These are phyloP conservation scores for Capsicum rhomboideum DNA, from an alignment of 257 asterid genomes.

Conservation along the genomic window DNA sequence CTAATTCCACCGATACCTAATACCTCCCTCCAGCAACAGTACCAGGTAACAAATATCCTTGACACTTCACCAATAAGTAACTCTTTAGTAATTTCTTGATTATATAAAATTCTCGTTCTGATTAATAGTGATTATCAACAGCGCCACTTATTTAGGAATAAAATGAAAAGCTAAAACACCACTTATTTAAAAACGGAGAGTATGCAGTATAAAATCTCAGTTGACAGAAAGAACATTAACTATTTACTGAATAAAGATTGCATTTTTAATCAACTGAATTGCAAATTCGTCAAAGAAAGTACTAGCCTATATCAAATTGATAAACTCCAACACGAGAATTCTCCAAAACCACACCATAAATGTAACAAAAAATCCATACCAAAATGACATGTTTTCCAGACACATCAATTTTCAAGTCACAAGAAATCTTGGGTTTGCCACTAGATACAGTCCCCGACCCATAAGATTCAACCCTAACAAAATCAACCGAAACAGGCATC, in stretches of 20 bases:
- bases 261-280: neutral
- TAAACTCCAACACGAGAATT: neutral
- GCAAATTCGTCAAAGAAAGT: neutral
- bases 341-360: neutral
- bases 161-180: too few species aligned
- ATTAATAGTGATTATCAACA: too few species aligned
- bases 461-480: constrained; percentile 70
- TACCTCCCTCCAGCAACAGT: too few species aligned
- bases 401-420: constrained; percentile 63
- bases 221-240: neutral
- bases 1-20: too few species aligned
- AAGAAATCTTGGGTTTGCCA: constrained; percentile 58
- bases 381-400: constrained; percentile 70
- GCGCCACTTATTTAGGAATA: too few species aligned
- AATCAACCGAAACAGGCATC: constrained; percentile 60
- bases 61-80: neutral
- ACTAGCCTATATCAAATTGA: neutral
- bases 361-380: constrained; percentile 19
- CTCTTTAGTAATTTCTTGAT: too few species aligned
- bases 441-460: constrained; percentile 77
- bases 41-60: neutral
- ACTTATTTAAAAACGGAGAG: too few species aligned
- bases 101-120: too few species aligned
- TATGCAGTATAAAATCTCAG: neutral
- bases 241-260: neutral